Conservation (phyloP, 768 basidiomycete species). For the Boletus rex-veris region DNA sequence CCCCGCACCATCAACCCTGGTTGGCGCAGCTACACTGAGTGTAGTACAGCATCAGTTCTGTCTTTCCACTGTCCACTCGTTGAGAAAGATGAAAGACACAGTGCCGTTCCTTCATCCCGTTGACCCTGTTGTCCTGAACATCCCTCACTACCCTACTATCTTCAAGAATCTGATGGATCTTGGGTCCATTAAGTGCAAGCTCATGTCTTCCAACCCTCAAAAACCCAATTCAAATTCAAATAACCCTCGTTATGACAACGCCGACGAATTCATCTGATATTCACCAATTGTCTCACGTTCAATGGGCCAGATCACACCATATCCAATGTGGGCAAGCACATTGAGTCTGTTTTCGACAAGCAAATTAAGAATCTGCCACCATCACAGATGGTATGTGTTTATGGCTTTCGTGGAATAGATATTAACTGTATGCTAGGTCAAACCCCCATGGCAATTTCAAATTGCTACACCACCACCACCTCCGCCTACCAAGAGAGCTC, state of each 20-base stretch:
- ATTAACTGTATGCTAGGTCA: constrained; percentile 30
- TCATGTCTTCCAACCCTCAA: constrained; percentile 70
- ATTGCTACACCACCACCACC: constrained; percentile 36
- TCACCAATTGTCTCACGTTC: constrained; percentile 85
- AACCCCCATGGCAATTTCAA: constrained; percentile 52
- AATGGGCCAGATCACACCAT: constrained; percentile 90
- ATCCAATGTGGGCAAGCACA: constrained; percentile 68
- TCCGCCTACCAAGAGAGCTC: constrained; percentile 27
- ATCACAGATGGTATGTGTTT: constrained; percentile 58
- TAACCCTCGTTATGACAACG: constrained; percentile 73
- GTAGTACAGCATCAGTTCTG: constrained; percentile 76
- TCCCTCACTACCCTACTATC: constrained; percentile 85
- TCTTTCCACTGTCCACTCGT: constrained; percentile 65
- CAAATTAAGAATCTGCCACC: constrained; percentile 80
- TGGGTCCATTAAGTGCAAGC: constrained; percentile 85
- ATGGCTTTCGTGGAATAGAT: constrained; percentile 12
- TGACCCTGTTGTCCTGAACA: constrained; percentile 75
- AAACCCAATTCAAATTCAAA: constrained; percentile 68
- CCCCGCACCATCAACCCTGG: constrained; percentile 1
- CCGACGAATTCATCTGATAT: constrained; percentile 83
- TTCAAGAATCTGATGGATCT: constrained; percentile 95
- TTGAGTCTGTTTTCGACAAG: constrained; percentile 87
- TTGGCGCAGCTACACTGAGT: constrained; percentile 46
- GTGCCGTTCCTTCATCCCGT: constrained; percentile 82
- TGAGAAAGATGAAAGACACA: constrained; percentile 87